phyloP scores from a whole-genome alignment of 1,139 yeast genomes.

The Hyphopichia buzzinii region DNA sequence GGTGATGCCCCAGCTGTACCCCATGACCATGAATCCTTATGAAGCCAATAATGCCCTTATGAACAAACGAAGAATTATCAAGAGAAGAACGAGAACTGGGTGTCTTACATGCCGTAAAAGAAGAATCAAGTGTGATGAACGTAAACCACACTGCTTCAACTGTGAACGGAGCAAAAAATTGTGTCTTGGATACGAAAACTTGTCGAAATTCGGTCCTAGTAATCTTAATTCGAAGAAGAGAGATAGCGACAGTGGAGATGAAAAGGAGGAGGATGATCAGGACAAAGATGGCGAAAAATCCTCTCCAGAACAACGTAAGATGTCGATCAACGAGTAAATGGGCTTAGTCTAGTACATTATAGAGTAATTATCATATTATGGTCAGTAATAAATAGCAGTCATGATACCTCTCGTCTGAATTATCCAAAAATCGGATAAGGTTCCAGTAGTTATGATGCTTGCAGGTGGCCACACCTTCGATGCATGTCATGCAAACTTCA shows the following conservation, averaged over 20 bases:
- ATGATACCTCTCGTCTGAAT: no score
- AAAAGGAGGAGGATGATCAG: constrained; percentile 1
- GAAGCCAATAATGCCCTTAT: constrained; percentile 36
- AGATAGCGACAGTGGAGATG: constrained; percentile 8
- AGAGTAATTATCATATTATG: no score
- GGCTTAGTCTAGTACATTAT: no score
- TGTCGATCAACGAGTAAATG: constrained; percentile 4
- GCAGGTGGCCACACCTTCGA: no score
- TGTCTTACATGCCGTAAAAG: constrained; percentile 72
- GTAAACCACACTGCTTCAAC: constrained; percentile 70
- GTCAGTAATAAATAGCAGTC: no score
- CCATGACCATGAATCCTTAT: constrained; percentile 8
- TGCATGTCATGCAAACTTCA: no score
- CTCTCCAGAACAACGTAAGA: constrained; percentile 1
- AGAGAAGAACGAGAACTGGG: constrained; percentile 68
- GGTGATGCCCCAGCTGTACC: constrained; percentile 6
- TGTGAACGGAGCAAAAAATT: constrained; percentile 69
- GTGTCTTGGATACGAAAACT: constrained; percentile 63
- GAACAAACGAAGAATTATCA: constrained; percentile 42
- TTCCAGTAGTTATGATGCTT: no score
- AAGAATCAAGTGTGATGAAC: constrained; percentile 72
- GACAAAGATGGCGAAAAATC: background rate
- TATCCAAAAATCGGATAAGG: no score
- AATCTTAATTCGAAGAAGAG: constrained; percentile 9
- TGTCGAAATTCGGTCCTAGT: constrained; percentile 10